These are phyloP conservation scores for Mitragyna speciosa DNA, from an alignment of 257 asterid genomes.

Conservation along the genomic window DNA sequence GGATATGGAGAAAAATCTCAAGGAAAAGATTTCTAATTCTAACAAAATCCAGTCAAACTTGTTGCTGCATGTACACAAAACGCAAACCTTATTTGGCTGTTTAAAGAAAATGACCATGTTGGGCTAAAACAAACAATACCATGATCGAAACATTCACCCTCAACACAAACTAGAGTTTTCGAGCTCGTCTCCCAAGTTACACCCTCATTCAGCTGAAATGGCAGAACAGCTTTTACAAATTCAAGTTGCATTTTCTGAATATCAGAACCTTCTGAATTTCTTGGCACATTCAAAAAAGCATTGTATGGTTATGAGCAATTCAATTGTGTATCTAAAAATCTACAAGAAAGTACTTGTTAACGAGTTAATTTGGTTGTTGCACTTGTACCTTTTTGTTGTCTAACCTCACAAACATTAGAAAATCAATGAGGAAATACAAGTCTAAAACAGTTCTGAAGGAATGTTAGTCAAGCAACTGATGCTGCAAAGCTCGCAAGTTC, in stretches of 20 bases:
- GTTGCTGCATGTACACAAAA: too few species aligned
- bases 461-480: too few species aligned
- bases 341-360: too few species aligned
- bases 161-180: neutral
- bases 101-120: neutral
- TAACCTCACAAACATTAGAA: neutral
- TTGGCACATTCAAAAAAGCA: neutral
- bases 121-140: neutral
- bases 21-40: too few species aligned
- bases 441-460: too few species aligned
- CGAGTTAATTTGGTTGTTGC: neutral
- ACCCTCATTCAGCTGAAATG: neutral
- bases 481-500: too few species aligned
- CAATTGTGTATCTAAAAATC: neutral
- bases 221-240: neutral
- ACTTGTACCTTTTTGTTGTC: neutral
- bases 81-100: too few species aligned
- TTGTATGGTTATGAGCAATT: neutral
- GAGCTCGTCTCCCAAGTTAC: neutral
- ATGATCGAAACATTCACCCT: neutral
- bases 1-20: too few species aligned
- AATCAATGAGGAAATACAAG: neutral
- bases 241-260: neutral
- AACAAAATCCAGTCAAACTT: too few species aligned
- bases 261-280: neutral